Base-by-base conservation (phyloP, 2,329 filamentous ascomycete genomes). In the Calonectria leucothoes region DNA sequence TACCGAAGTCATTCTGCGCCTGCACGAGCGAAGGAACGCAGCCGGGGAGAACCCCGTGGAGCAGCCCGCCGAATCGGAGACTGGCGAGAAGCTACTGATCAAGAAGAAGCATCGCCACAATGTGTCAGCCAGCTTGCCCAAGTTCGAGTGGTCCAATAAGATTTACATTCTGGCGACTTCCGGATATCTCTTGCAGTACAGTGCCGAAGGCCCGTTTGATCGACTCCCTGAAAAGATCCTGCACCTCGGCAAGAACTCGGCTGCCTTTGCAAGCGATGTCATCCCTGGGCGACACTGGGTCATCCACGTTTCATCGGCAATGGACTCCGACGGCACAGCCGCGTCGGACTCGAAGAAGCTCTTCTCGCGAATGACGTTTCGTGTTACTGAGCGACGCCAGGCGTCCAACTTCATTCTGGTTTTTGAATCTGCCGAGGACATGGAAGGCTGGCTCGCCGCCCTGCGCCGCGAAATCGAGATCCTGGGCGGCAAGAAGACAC, bases 271-370 rank as follows among this genome's bases (percentile, higher is more conserved):
- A 1, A 95, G 92, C 77, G 94, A 97, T 81, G 87, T 94, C 17
- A 95, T 96, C 69, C 93, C 94, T 4, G 94, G 94, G 7, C 91
- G 91, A 73, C 94, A 95, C 79, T 96, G 94, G 91, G 94, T 96
- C 7, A 83, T 96, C 17, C 94, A 95, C 77, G 91, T 96, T 27
- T 93, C 92, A 3, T 93, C 94, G 42, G 86, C 88, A 11, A 91
- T 92, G 70, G 91, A 92, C 64, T 84, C 89, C 3, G 90, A 93
- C 39, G 90, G 90, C 33, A 85, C 83, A 1, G 81, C 88, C 17
- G 79, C 86, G 4, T 78, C 86, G 3, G 89, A 91, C 45, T 86
- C 90, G 4, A 89, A 90, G 64, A 94, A 93, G 1, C 83, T 95
- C 4, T 87, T 95, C 37, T 91, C 93, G 1, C 90, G 92, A 68